phyloP scores from a whole-genome alignment of 805 yeast genomes.

The Wickerhamiella hasegawae region DNA sequence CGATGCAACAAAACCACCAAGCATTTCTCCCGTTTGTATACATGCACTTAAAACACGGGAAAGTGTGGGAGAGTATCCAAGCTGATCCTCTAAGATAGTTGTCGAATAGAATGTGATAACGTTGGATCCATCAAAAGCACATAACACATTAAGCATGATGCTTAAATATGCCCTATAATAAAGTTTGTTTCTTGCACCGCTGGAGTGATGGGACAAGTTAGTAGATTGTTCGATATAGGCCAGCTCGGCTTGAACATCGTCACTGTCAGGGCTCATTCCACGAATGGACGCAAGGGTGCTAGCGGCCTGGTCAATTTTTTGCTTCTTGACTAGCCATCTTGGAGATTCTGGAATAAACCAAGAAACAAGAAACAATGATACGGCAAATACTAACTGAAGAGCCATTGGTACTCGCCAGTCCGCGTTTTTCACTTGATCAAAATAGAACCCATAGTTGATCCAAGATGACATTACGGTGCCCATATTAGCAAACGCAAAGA shows the following conservation, averaged over 20 bases:
- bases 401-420: conserved; percentile 66
- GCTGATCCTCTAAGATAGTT: conserved; percentile 32
- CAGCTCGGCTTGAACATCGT: conserved; percentile 8
- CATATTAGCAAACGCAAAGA: conserved; percentile 47
- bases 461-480: conserved; percentile 61
- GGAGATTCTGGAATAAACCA: conserved; percentile 36
- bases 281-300: conserved; percentile 10
- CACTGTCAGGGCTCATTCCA: conserved; percentile 6
- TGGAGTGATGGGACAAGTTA: too few species aligned
- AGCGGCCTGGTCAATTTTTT: conserved; percentile 16
- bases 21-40: conserved; percentile 27
- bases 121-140: conserved; percentile 35
- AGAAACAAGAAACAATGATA: conserved; percentile 26
- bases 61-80: conserved; percentile 28
- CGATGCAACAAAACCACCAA: conserved; percentile 34
- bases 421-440: conserved; percentile 29
- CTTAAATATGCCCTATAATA: conserved; percentile 34
- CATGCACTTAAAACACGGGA: conserved; percentile 31
- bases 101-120: conserved; percentile 45
- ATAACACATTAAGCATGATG: conserved; percentile 18
- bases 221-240: conserved; percentile 7
- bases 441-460: conserved; percentile 51
- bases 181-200: too few species aligned
- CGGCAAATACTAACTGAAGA: conserved; percentile 34
- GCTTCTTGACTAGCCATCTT: conserved; percentile 25